Evolutionary conservation across 2,329 filamentous ascomycete genomes (phyloP).

Genomic region (Rhynchosporium agropyri): DNA sequence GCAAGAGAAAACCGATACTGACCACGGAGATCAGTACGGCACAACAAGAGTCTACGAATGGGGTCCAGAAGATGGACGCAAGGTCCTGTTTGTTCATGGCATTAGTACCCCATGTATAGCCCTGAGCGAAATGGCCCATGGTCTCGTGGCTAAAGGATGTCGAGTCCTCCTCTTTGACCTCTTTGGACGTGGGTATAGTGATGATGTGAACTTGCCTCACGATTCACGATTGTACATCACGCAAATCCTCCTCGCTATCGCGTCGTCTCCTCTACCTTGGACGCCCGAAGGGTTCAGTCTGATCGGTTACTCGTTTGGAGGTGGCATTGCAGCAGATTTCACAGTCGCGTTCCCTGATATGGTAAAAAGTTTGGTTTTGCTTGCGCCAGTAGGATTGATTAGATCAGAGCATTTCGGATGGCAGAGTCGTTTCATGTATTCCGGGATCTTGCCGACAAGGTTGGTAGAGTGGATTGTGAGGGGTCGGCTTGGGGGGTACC

Average conservation of each 20-base stretch:
- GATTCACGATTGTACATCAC: slow-evolving; percentile 65
- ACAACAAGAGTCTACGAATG: slow-evolving; percentile 77
- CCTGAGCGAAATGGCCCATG: slow-evolving; percentile 66
- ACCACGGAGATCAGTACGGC: slow-evolving; percentile 54
- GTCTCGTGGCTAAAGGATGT: slow-evolving; percentile 66
- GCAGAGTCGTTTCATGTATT: slow-evolving; percentile 54
- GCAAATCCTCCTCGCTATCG: slow-evolving; percentile 67
- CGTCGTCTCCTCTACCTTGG: slow-evolving; percentile 64
- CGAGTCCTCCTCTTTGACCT: slow-evolving; percentile 81
- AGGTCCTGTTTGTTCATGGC: slow-evolving; percentile 76
- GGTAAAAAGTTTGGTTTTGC: slow-evolving; percentile 69
- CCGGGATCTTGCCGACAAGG: slow-evolving; percentile 56
- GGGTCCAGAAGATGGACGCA: slow-evolving; percentile 71
- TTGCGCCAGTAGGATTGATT: slow-evolving; percentile 80
- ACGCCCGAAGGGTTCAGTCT: slow-evolving; percentile 62
- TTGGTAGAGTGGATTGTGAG: slow-evolving; percentile 40
- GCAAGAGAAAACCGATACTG: neutral
- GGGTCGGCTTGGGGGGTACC: slow-evolving; percentile 18
- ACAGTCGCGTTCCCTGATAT: slow-evolving; percentile 69
- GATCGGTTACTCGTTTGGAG: slow-evolving; percentile 80
- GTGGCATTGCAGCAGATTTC: slow-evolving; percentile 72
- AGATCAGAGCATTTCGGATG: slow-evolving; percentile 55
- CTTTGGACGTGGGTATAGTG: slow-evolving; percentile 77
- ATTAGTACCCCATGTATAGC: slow-evolving; percentile 78
- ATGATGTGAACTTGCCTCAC: slow-evolving; percentile 60